Base-by-base conservation (phyloP, 148 eudicot genomes). In the Chenopodium suecicum region DNA sequence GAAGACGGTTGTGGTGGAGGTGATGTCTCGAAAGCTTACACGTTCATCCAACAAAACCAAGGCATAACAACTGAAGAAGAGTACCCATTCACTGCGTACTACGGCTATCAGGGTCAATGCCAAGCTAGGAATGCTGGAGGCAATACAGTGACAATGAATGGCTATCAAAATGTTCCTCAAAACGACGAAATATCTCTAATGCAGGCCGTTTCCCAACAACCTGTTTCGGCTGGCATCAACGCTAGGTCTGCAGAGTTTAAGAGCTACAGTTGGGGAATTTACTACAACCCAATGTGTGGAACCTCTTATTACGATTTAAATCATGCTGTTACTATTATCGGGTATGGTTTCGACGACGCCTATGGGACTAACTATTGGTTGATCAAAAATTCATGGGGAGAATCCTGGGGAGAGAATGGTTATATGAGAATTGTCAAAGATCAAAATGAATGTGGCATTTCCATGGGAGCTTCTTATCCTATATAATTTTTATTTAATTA, bases 351-450 rank as follows among this genome's bases (percentile, higher is more conserved):
- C 1, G 62, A 56, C 2, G 80, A 54, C 1, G 34, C 62, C 0
- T n/a, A 63, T 13, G 87, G 87, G 16, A 54, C 48, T 7, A 74
- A 82, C 32, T 88, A 77, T 54, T 88, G 90, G 88, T 17, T 86
- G 19, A 34, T 86, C 2, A 86, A 84, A 78, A 88, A 88, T 44
- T 86, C 88, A 12, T 88, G 88, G 88, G 88, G 86, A 7, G 4
- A 58, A 14, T 12, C 22, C 6, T 88, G 90, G 90, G 90, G 90
- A 0, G 90, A 88, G 46, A 54, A 64, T 25, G 90, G 90, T 0
- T 88, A 63, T 47, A 76, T 88, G 54, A 86, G 84, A 46, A 82
- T 84, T 44, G 7, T 72, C 23, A 77, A 85, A 48, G 82, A 41
- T 50, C 74, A 72, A 1, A 54, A 80, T 20, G 6, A 46, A 9